A percentile compares a stretch with the other conserved stretches of the same genome.
phyloP scores from a whole-genome alignment of 371 early-diverging fungal species.

The Umbelopsis sp. region DNA sequence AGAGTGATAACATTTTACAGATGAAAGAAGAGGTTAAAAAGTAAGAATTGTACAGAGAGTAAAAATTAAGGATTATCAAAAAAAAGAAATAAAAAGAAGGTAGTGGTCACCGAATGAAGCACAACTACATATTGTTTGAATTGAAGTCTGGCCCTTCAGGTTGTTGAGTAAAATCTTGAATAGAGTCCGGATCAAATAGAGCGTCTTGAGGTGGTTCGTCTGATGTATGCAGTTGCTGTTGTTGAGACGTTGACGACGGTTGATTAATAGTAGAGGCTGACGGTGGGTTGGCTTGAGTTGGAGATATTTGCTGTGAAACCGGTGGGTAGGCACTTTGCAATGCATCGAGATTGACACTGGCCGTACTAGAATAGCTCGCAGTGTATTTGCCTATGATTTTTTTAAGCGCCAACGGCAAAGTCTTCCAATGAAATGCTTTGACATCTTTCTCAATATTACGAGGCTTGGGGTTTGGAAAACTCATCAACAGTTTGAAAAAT shows the following conservation, averaged over 20 bases:
- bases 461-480: slow-evolving; percentile 80
- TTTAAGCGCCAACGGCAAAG: slow-evolving; percentile 65
- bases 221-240: background rate
- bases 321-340: slow-evolving; percentile 21
- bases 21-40: background rate
- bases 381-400: slow-evolving; percentile 78
- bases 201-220: background rate
- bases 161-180: background rate
- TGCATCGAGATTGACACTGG: slow-evolving; percentile 53
- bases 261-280: background rate
- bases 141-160: background rate
- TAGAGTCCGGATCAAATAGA: background rate
- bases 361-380: slow-evolving; percentile 42
- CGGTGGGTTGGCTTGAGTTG: background rate
- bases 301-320: background rate
- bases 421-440: slow-evolving; percentile 81
- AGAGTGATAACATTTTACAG: background rate
- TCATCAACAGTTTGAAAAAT: slow-evolving; percentile 82
- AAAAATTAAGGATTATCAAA: background rate
- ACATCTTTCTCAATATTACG: slow-evolving; percentile 88
- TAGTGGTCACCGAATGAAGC: background rate
- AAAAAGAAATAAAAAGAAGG: background rate
- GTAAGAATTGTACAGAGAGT: background rate
- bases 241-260: background rate
- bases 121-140: background rate